Percentiles rank a stretch among this genome's conserved stretches.
These are phyloP conservation scores for Crithidia bombi DNA, from an alignment of 208 protist genomes.

Conservation along the genomic window DNA sequence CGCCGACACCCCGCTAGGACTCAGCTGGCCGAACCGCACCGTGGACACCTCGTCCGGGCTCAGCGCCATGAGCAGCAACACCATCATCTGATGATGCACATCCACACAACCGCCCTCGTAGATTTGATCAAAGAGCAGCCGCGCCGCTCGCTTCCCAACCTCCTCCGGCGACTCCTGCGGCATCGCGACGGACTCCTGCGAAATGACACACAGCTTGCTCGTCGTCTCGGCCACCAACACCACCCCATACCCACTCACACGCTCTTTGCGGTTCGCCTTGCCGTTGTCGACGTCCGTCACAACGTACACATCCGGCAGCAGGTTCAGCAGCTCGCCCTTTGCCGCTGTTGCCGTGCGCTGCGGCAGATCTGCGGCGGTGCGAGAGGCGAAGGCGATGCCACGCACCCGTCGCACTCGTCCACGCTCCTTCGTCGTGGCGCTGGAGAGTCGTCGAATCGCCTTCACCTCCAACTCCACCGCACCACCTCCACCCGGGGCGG, in stretches of 20 bases:
- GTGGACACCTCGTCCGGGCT: conserved; percentile 92
- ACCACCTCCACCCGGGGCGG: conserved; percentile 82
- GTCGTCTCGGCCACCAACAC: conserved; percentile 94
- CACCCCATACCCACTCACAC: conserved; percentile 89
- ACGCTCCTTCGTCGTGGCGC: conserved; percentile 65
- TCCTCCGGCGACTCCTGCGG: conserved; percentile 82
- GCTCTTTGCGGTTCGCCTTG: conserved; percentile 45
- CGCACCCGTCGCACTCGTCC: conserved; percentile 91
- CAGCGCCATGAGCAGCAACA: conserved; percentile 92
- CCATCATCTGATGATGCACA: conserved; percentile 87
- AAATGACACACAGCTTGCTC: conserved; percentile 80
- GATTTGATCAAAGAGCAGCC: conserved; percentile 87
- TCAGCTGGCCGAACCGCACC: conserved; percentile 87
- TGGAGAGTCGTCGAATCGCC: conserved; percentile 73
- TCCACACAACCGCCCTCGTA: conserved; percentile 90
- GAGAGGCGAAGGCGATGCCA: conserved; percentile 92
- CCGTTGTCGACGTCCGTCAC: conserved; percentile 89
- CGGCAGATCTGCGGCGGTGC: conserved; percentile 83
- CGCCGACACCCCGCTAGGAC: conserved; percentile 67
- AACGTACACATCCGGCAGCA: conserved; percentile 94
- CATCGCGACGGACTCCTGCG: conserved; percentile 79
- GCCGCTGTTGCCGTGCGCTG: conserved; percentile 87
- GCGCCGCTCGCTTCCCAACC: conserved; percentile 79
- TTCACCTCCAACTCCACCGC: conserved; percentile 83
- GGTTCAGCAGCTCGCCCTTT: conserved; percentile 86